These are phyloP conservation scores for Sungouiella thailandica DNA, from an alignment of 805 yeast genomes.

Conservation along the genomic window DNA sequence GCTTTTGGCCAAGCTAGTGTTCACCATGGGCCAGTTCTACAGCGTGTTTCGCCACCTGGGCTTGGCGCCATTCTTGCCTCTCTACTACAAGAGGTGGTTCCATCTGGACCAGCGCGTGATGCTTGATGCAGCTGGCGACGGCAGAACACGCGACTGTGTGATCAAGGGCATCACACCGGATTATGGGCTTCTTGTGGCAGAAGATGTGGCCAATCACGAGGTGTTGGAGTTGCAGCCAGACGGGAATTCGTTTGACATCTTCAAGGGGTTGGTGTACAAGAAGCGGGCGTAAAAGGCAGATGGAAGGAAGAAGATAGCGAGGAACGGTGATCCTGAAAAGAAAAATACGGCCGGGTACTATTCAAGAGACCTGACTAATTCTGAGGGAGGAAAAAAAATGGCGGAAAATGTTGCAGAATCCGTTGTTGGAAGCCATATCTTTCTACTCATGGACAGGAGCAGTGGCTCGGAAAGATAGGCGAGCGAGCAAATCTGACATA, in stretches of 20 bases:
- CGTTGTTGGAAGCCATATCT: no score
- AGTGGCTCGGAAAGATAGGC: no score
- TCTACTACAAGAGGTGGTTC: slow-evolving; percentile 82
- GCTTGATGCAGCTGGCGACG: slow-evolving; percentile 51
- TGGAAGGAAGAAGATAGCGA: no score
- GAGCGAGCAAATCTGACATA: no score
- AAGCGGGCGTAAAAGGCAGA: slow-evolving; percentile 13
- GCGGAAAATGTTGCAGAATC: no score
- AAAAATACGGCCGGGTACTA: no score
- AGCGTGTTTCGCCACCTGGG: slow-evolving; percentile 59
- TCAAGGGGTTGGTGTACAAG: slow-evolving; percentile 72
- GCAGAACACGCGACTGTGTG: slow-evolving; percentile 46
- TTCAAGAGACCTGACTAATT: no score
- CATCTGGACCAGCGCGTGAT: slow-evolving; percentile 62
- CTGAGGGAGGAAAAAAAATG: no score
- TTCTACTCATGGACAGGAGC: no score
- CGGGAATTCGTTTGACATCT: slow-evolving; percentile 95
- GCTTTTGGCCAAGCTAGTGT: slow-evolving; percentile 64
- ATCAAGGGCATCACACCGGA: slow-evolving; percentile 80
- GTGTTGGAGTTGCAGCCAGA: slow-evolving; percentile 83
- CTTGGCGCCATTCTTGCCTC: slow-evolving; percentile 57
- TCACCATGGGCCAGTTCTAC: slow-evolving; percentile 59
- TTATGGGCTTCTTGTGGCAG: slow-evolving; percentile 77
- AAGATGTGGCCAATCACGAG: slow-evolving; percentile 57
- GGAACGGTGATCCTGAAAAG: no score